Base-by-base conservation (phyloP, 2,329 filamentous ascomycete species). In the Fusarium buharicum region DNA sequence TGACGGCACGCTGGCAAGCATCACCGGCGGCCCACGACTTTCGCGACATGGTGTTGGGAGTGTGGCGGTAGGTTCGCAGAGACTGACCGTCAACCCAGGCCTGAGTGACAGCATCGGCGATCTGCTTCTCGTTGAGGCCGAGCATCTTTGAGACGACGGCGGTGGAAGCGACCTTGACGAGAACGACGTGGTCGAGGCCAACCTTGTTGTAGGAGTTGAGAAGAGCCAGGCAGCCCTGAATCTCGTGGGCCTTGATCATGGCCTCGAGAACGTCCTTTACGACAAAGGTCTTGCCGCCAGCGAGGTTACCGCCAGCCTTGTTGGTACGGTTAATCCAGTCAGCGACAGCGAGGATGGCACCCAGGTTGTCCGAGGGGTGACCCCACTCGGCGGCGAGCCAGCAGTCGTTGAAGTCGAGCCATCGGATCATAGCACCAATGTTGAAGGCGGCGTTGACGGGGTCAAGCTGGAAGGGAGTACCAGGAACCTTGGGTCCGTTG, bases 331-430 rank as follows among this genome's bases (percentile, higher is more conserved):
- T 96, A 74, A 97, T 87, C 95, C 95, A 99, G 83, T 99, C 95
- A 59, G 95, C 92, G 48, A 97, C 93, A 41, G 94, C 92, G 62
- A 99, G 87, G 75, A 99, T 99, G 72, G 94, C 95, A 64, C 95
- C 95, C 70, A 99, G 79, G 84, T 99, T 99, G 83, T 99, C 95
- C 5, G 93, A 97, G 62, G 95, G 95, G 79, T 99, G 95, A 56
- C 95, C 95, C 95, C 95, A 99, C 82, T 99, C 95, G 53, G 95
- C 95, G 39, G 94, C 95, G 65, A 98, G 85, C 95, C 94, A 99
- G 87, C 95, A 98, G 86, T 99, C 95, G 78, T 99, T 99, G 86
- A 98, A 99, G 82, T 99, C 95, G 73, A 99, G 87, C 95, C 95
- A 99, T 75, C 95, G 87, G 81, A 99, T 97, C 90, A 97, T 96